Percentiles rank a stretch among this genome's conserved stretches.
phyloP scores from a whole-genome alignment of 1,284 basidiomycete genomes.

The Trichosporon sp. region DNA sequence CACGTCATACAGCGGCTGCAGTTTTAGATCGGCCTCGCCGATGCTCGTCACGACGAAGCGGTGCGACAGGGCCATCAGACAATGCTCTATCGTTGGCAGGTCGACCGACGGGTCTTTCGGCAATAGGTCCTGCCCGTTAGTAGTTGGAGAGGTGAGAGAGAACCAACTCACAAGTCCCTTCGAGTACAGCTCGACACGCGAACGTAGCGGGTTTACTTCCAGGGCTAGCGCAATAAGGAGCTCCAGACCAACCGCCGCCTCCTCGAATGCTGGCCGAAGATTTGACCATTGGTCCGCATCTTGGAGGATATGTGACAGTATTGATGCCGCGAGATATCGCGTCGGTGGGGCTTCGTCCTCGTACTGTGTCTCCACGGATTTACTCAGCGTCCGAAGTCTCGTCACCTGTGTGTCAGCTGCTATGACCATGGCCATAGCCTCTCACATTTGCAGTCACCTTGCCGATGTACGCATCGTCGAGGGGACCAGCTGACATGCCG shows the following conservation, averaged over 20 bases:
- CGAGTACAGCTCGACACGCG: slow-evolving; percentile 25
- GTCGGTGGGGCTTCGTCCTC: slow-evolving; percentile 9
- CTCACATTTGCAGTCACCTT: slow-evolving; percentile 20
- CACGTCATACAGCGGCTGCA: not conserved
- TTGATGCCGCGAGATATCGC: slow-evolving; percentile 19
- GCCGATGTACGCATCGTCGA: slow-evolving; percentile 20
- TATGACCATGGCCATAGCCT: not conserved
- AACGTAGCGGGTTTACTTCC: slow-evolving; percentile 12
- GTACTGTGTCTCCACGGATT: not conserved
- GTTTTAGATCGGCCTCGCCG: not conserved
- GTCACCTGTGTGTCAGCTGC: slow-evolving; percentile 13
- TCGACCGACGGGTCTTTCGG: slow-evolving; percentile 8
- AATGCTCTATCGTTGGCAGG: slow-evolving; percentile 5
- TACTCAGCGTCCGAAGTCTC: slow-evolving; percentile 15
- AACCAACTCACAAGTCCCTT: slow-evolving; percentile 28
- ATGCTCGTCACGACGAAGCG: not conserved
- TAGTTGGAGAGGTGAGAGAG: no score
- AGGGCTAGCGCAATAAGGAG: slow-evolving; percentile 8
- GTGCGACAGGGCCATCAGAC: slow-evolving; percentile 3
- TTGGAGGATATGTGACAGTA: slow-evolving; percentile 11
- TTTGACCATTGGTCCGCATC: not conserved
- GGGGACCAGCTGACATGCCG: slow-evolving; percentile 12
- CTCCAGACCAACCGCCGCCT: not conserved
- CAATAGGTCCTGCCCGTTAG: slow-evolving; percentile 9
- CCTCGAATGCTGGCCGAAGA: not conserved